Evolutionary conservation across 176 grass and related monocot species (phyloP).

Genomic region (Carex pumila): DNA sequence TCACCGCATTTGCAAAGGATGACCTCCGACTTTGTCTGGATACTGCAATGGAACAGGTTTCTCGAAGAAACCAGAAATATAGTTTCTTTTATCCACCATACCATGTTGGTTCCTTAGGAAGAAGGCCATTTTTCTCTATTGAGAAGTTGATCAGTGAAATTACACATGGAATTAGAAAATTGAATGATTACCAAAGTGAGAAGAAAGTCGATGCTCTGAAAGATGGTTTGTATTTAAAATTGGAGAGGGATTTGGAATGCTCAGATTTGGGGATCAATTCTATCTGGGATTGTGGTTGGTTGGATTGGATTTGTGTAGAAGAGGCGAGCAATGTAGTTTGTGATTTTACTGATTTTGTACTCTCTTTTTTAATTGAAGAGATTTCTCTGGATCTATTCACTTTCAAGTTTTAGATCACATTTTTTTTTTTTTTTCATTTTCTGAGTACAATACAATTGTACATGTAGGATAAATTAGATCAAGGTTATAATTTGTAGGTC

Average conservation of each 20-base stretch:
- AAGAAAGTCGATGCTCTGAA: neutral
- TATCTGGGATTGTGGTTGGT: conserved; percentile 65
- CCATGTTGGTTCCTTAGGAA: conserved; percentile 6
- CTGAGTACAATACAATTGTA: neutral
- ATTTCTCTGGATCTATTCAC: conserved; percentile 28
- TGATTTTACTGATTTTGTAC: conserved; percentile 35
- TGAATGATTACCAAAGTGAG: conserved; percentile 24
- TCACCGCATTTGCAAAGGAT: conserved; percentile 24
- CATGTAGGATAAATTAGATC: neutral
- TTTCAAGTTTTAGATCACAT: neutral
- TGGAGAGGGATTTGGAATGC: conserved; percentile 68
- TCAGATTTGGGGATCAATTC: conserved; percentile 29
- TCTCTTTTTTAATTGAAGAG: conserved; percentile 51
- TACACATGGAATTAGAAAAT: conserved; percentile 18
- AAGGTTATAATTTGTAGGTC: neutral
- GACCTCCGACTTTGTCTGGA: conserved; percentile 37
- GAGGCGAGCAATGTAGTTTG: conserved; percentile 38
- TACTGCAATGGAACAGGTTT: conserved; percentile 44
- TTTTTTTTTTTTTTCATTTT: neutral
- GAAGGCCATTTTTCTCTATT: conserved; percentile 28
- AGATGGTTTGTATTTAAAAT: conserved; percentile 42
- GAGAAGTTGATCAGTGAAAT: conserved; percentile 40
- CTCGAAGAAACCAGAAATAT: conserved; percentile 27
- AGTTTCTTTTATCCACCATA: conserved; percentile 17
- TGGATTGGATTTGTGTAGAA: conserved; percentile 50